These are phyloP conservation scores for Abelmoschus esculentus DNA, from an alignment of 345 rosid genomes.

Conservation along the genomic window DNA sequence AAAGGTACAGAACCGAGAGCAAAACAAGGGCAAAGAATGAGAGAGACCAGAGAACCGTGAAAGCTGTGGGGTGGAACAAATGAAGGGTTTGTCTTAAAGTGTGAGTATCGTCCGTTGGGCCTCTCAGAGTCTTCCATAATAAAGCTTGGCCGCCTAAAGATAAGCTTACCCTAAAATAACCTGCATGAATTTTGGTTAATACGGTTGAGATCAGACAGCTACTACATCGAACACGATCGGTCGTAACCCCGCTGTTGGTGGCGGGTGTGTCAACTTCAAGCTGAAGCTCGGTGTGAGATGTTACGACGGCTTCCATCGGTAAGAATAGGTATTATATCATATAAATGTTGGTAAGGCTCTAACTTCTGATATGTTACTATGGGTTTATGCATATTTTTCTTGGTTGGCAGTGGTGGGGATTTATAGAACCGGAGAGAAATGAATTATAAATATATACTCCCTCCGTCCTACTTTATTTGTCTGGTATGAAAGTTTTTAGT, in stretches of 20 bases:
- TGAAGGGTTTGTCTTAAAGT: conserved; percentile 4
- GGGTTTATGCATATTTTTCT: background rate
- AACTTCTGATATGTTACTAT: background rate
- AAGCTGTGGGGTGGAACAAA: conserved; percentile 19
- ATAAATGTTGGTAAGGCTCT: background rate
- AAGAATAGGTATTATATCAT: background rate
- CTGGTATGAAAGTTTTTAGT: no score
- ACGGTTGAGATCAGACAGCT: background rate
- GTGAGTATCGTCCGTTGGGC: conserved; percentile 4
- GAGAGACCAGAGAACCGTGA: conserved; percentile 22
- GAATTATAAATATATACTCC: no score
- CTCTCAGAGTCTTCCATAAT: conserved; percentile 26
- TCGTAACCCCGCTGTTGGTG: background rate
- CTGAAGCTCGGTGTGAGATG: background rate
- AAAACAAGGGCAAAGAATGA: conserved; percentile 22
- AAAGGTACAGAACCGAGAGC: conserved; percentile 26
- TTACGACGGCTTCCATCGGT: background rate
- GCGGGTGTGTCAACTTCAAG: background rate
- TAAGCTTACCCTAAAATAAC: conserved; percentile 36
- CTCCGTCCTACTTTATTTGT: no score
- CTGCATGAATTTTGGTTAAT: conserved; percentile 30
- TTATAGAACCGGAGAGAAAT: background rate
- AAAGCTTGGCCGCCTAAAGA: conserved; percentile 36
- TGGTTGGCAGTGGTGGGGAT: background rate
- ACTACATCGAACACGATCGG: background rate